Conservation (phyloP, 176 grass and related monocot species). For the Zizania latifolia region DNA sequence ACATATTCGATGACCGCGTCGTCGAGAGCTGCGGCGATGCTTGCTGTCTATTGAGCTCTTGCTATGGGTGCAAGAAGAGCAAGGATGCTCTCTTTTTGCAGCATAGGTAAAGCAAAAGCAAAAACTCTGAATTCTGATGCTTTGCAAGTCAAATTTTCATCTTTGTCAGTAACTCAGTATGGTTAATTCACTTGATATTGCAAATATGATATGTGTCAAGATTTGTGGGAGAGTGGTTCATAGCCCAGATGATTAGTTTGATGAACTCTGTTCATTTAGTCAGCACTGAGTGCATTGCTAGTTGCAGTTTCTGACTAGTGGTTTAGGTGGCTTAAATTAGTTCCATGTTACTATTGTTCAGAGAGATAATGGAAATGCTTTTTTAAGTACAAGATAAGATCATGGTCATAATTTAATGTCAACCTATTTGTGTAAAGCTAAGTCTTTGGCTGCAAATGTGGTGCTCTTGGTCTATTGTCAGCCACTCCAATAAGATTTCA, state of each 20-base stretch:
- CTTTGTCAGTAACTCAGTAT: neutral
- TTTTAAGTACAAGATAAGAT: constrained; percentile 46
- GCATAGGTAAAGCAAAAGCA: neutral
- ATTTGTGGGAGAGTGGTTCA: neutral
- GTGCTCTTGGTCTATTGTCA: constrained; percentile 11
- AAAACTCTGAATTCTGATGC: neutral
- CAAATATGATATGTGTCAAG: neutral
- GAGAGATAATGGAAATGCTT: constrained; percentile 31
- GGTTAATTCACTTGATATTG: neutral
- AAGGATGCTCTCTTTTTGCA: constrained; percentile 9
- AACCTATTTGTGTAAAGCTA: constrained; percentile 31
- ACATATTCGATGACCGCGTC: constrained; percentile 64
- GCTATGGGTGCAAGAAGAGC: constrained; percentile 37
- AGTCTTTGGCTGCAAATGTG: constrained; percentile 13
- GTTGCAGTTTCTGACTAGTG: neutral
- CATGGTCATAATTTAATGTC: constrained; percentile 35
- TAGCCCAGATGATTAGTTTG: neutral
- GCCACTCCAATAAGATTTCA: constrained; percentile 18
- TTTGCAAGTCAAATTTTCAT: neutral
- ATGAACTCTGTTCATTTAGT: neutral
- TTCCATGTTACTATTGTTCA: constrained; percentile 22
- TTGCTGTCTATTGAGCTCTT: constrained; percentile 28
- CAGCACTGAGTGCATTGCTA: neutral
- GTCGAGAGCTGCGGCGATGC: constrained; percentile 41
- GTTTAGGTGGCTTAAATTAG: constrained; percentile 24